Base-by-base conservation (phyloP, 2,329 filamentous ascomycete genomes). In the Chalaropsis thielavioides region DNA sequence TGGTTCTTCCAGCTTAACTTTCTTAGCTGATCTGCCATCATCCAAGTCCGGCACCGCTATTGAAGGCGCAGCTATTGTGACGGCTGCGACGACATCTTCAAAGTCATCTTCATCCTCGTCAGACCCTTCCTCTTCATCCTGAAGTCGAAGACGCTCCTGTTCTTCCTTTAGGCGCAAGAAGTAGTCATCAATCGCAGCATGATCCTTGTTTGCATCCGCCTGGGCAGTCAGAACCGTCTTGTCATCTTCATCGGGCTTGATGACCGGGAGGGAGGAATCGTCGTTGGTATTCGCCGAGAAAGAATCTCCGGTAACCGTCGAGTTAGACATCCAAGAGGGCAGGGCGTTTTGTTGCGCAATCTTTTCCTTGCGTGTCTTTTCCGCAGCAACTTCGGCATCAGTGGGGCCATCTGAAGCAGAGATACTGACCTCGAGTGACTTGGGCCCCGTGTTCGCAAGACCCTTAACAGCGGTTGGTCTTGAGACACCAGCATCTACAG, bases 241-340 rank as follows among this genome's bases (percentile, higher is more conserved):
- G 51, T 73, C 73, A 31, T 79, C 76, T 31, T 77, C 75, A 35
- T 78, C 76, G 67, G 76, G 74, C 22, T 76, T 75, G 24, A 44
- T 35, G 19, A 63, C 62, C 60, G 64, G 67, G 71, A 63, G 35
- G 67, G 71, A 61, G 71, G 70, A 59, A 68, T 71, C 68, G 72
- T 74, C 46, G 43, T 65, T 68, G 62, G 44, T 41, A 22, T 62
- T 61, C n/a, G 58, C 76, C 49, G 77, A 74, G 72, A 83, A 87
- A n/a, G 82, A 81, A 66, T 84, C 80, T 62, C 83, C 83, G 3
- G 80, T 84, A 60, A 89, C 81, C 1, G 86, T 89, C 68, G 85
- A 88, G 65, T 86, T 82, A 0, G 84, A 83, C 75, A 89, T 88
- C 85, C 87, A 90, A 8, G 80, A 76, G 1, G 87, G 87, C 67